Conservation (phyloP, 345 rosid genomes). For the Laguncularia racemosa region DNA sequence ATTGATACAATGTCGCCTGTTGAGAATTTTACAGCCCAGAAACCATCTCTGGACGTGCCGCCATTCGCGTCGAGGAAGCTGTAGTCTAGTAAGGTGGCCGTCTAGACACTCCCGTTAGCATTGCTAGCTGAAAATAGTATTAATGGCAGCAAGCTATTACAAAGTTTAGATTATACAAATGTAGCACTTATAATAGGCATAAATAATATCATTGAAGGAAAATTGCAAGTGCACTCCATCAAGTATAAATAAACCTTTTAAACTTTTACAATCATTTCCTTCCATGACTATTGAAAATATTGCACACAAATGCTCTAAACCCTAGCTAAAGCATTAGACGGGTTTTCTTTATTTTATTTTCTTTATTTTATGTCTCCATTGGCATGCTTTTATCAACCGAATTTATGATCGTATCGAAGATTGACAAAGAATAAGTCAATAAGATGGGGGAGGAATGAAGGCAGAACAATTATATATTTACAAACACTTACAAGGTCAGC, state of each 20-base stretch:
- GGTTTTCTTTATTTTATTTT: too few relatives aligned
- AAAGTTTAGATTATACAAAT: background rate
- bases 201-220: background rate
- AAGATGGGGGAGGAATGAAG: background rate
- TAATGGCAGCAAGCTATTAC: too few relatives aligned
- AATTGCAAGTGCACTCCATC: too few relatives aligned
- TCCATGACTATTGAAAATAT: too few relatives aligned
- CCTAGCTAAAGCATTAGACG: too few relatives aligned
- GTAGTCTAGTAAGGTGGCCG: conserved; percentile 32
- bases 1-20: conserved; percentile 36
- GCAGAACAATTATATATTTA: background rate
- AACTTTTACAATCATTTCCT: too few relatives aligned
- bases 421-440: background rate
- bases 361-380: too few relatives aligned
- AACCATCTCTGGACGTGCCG: conserved; percentile 38
- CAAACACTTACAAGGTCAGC: conserved; percentile 27
- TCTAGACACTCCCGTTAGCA: conserved; percentile 25
- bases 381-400: background rate
- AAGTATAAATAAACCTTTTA: too few relatives aligned
- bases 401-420: background rate
- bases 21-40: conserved; percentile 24
- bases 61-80: conserved; percentile 39
- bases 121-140: conserved; percentile 18
- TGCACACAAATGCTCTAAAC: too few relatives aligned
- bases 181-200: background rate